These are phyloP conservation scores for Microbotryum silenes-acaulis DNA, from an alignment of 1,284 basidiomycete species.

Conservation along the genomic window DNA sequence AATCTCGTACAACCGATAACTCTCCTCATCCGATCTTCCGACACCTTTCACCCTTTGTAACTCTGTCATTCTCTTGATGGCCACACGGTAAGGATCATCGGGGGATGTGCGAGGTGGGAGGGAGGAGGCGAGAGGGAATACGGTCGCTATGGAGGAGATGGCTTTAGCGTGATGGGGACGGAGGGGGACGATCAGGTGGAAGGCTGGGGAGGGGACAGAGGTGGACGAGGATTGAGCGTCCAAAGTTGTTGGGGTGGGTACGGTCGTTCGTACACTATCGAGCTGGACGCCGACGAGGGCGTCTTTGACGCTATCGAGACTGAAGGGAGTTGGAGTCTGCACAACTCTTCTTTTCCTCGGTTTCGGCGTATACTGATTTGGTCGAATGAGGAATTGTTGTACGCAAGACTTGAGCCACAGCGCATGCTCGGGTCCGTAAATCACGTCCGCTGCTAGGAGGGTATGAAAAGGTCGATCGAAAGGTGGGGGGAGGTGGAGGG, in stretches of 20 bases:
- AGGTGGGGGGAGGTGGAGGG: conserved; percentile 7
- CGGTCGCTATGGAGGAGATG: conserved; percentile 52
- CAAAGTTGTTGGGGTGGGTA: neutral
- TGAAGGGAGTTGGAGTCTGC: conserved; percentile 7
- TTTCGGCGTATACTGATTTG: conserved; percentile 29
- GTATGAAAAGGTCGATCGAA: conserved; percentile 54
- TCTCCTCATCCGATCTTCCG: conserved; percentile 25
- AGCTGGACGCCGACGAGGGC: conserved; percentile 1
- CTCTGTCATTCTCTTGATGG: conserved; percentile 16
- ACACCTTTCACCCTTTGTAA: conserved; percentile 25
- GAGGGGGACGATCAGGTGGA: conserved; percentile 68
- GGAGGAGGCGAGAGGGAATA: conserved; percentile 46
- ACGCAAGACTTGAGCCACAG: conserved; percentile 60
- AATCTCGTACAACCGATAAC: conserved; percentile 13
- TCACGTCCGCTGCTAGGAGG: conserved; percentile 66
- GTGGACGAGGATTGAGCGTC: too few relatives aligned
- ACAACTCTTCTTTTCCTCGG: neutral
- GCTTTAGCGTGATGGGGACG: conserved; percentile 59
- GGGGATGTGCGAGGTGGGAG: neutral
- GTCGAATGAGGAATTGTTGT: conserved; percentile 49
- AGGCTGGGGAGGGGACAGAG: conserved; percentile 36
- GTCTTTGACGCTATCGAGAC: conserved; percentile 11
- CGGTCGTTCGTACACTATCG: neutral
- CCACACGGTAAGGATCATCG: conserved; percentile 11
- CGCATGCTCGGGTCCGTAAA: conserved; percentile 65